Evolutionary conservation across 164 flowering plant genomes (phyloP), one percentile per base, ranked within the genome.

Genomic region (Dillenia turbinata): DNA sequence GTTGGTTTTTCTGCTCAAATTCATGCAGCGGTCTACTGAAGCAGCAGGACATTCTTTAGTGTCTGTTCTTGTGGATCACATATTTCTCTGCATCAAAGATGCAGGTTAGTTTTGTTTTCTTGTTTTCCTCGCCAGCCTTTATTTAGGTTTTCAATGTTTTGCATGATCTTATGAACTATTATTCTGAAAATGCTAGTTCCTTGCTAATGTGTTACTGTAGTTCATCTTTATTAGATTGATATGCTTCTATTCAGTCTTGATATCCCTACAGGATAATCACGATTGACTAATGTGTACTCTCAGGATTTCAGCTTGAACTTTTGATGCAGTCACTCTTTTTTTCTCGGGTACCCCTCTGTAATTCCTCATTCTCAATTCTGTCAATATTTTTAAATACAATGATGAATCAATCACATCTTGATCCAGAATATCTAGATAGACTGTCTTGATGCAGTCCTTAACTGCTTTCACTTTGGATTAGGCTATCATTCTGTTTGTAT

Each of bases 301-400:
- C 92, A 94, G 99, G 89, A 60, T 94, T 94, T 71, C 95, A 79
- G 83, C 96, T 94, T 54, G 99, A 94, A 68, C 86, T 94, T 73
- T 73, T 94, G 78, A 86, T 89, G 96, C 99, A 94, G 75, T 94
- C 99, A 16, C 92, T 94, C 61, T 62, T 66, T 60, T 89, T 91
- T 73, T 91, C 97, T 62, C 93, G 99, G 91, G 99, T 94, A 84
- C 19, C 56, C 26, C 66, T 63, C 64, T 10, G 16, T 50, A 44
- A 15, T 52, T 33, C 12, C 40, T 11, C 44, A 47, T 57, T 47
- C 6, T 13, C 11, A 10, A 46, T 43, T 17, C 24, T 51, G n/a
- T 52, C 57, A 6, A 14, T 9, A 51, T n/a, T n/a, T 51, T 12
- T 13, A 6, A 33, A 33, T 33, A 5, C 40, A 33, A 33, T 33